These are phyloP conservation scores for Sindora glabra DNA, from an alignment of 306 rosid species.

Conservation along the genomic window DNA sequence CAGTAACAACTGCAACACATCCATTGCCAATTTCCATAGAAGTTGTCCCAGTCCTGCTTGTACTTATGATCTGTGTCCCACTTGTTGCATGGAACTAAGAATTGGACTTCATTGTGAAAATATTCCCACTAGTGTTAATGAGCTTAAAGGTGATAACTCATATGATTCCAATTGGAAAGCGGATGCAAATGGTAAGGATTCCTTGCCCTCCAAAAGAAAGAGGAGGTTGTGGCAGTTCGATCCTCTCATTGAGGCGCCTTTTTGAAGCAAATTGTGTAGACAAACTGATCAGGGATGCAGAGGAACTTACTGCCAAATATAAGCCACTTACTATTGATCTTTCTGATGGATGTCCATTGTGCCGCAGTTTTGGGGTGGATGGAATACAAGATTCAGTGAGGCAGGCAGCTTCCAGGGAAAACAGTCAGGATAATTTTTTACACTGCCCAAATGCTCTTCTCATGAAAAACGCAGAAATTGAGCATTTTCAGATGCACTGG, in stretches of 20 bases:
- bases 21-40: conserved; percentile 65
- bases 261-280: conserved; percentile 48
- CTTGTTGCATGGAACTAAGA: conserved; percentile 55
- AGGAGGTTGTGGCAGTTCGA: conserved; percentile 49
- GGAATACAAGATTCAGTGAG: conserved; percentile 25
- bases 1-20: conserved; percentile 66
- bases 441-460: conserved; percentile 46
- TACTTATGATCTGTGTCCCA: conserved; percentile 53
- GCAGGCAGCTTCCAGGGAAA: conserved; percentile 46
- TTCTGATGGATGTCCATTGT: conserved; percentile 31
- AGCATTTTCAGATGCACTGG: conserved; percentile 63
- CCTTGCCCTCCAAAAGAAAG: conserved; percentile 47
- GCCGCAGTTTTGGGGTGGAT: conserved; percentile 21
- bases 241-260: conserved; percentile 36
- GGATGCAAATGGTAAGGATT: conserved; percentile 37
- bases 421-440: conserved; percentile 38
- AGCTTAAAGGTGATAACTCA: conserved; percentile 10
- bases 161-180: conserved; percentile 33
- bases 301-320: conserved; percentile 35
- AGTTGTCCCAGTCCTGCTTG: conserved; percentile 55
- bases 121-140: conserved; percentile 12
- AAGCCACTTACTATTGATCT: conserved; percentile 33
- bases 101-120: conserved; percentile 26
- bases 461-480: conserved; percentile 27
- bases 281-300: conserved; percentile 28